These are phyloP conservation scores for Coleophoma crateriformis DNA, from an alignment of 2,329 filamentous ascomycete species.

Conservation along the genomic window DNA sequence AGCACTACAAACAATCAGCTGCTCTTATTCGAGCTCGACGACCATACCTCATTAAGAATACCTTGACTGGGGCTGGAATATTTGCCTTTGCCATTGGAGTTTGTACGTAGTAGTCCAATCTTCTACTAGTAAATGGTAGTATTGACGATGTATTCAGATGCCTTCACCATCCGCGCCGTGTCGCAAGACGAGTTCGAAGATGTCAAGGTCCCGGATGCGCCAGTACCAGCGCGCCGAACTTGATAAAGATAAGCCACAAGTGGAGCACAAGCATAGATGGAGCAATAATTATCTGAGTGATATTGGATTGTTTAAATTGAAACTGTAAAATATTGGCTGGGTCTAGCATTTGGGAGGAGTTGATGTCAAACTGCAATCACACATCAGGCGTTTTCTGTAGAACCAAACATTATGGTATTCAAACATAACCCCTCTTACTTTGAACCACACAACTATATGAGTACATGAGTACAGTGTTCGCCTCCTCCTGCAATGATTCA, in stretches of 20 bases:
- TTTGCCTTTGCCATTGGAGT: constrained; percentile 73
- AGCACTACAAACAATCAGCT: constrained; percentile 76
- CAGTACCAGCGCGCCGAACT: constrained; percentile 13
- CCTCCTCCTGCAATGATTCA: neutral
- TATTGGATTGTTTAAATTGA: too few species aligned
- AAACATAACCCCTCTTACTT: neutral
- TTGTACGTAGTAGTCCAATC: constrained; percentile 55
- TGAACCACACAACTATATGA: neutral
- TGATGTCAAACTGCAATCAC: neutral
- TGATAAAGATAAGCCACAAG: constrained; percentile 1
- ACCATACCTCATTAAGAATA: constrained; percentile 89
- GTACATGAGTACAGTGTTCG: neutral
- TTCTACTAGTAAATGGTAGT: neutral
- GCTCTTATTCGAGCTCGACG: constrained; percentile 87
- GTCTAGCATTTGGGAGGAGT: constrained; percentile 2
- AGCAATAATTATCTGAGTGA: too few species aligned
- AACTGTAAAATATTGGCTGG: neutral
- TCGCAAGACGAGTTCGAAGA: constrained; percentile 97
- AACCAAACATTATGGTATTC: neutral
- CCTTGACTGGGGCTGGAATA: constrained; percentile 71
- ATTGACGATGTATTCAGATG: constrained; percentile 38
- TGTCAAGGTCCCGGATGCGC: constrained; percentile 73
- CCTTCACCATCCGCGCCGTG: constrained; percentile 74
- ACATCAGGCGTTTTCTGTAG: too few species aligned
- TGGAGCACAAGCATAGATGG: neutral